Conservation (phyloP, 352 stramenopile genomes). For the Phytopythium sindhum region DNA sequence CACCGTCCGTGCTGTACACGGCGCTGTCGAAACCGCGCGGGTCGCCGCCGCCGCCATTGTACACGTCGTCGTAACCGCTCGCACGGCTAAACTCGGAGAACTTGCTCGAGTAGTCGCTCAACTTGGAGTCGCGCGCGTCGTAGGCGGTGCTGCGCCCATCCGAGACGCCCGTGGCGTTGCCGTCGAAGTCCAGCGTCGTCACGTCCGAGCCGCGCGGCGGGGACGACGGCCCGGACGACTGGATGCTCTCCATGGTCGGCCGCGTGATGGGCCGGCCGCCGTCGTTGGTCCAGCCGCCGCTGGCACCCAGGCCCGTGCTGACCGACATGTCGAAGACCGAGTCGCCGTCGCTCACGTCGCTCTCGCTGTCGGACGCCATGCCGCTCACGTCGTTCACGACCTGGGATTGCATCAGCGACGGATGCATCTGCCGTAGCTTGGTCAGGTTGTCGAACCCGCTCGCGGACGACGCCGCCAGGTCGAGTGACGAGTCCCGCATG, state of each 20-base stretch:
- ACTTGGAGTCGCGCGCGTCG: slow-evolving; percentile 9
- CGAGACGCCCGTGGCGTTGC: slow-evolving; percentile 5
- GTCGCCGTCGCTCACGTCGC: slow-evolving; percentile 34
- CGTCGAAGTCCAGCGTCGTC: slow-evolving; percentile 6
- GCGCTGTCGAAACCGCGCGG: slow-evolving; percentile 26
- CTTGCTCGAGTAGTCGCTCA: slow-evolving; percentile 12
- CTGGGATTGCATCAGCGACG: slow-evolving; percentile 15
- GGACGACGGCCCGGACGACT: neutral
- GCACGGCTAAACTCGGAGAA: slow-evolving; percentile 15
- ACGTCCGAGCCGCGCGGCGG: neutral
- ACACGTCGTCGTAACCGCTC: slow-evolving; percentile 25
- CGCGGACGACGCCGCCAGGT: slow-evolving; percentile 21
- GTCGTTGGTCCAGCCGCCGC: neutral
- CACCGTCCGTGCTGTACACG: slow-evolving; percentile 37
- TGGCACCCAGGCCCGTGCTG: neutral
- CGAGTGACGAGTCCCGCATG: slow-evolving; percentile 9
- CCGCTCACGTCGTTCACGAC: slow-evolving; percentile 28
- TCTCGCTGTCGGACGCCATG: slow-evolving; percentile 25
- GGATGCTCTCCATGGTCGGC: slow-evolving; percentile 8
- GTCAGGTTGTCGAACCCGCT: slow-evolving; percentile 14
- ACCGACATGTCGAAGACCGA: slow-evolving; percentile 38
- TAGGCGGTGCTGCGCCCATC: slow-evolving; percentile 8
- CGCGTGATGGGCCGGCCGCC: neutral
- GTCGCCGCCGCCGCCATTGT: slow-evolving; percentile 5
- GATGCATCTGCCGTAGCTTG: slow-evolving; percentile 23